Evolutionary conservation across 805 yeast species (phyloP), one percentile per base, ranked within the genome.

Genomic region (Novakomyces olei): DNA sequence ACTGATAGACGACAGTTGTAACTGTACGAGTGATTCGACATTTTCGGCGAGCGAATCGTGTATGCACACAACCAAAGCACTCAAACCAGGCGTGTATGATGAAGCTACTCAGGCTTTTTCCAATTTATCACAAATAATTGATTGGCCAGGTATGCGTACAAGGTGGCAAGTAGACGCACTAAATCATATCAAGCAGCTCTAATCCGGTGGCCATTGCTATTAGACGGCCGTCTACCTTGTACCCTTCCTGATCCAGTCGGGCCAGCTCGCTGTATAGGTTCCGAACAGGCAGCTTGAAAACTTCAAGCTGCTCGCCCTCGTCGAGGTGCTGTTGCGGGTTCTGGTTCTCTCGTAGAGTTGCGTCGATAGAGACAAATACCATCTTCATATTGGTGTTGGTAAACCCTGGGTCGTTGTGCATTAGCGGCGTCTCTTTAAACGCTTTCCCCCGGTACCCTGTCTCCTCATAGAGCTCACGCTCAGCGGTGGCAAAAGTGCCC

Each of bases 241-340:
- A 30, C 15, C 33, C 33, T 18, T 30, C 19, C 4, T 18, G 4
- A 19, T 30, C 33, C 8, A 30, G 19, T n/a, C 26, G 14, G 15
- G 12, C 12, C 10, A 30, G 17, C 25, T 30, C 33, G 15, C 24
- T 20, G 5, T 19, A 16, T 9, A 30, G 27, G 25, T 23, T 19
- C 12, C 17, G n/a, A 6, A 30, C 17, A 18, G 36, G 39, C 20
- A 54, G 44, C 1, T 69, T 60, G 48, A 85, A 77, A n/a, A 79
- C 71, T 44, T 81, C 95, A 33, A 85, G 88, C 49, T 76, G 85
- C 55, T 85, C 98, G 38, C 72, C 75, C 5, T 80, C 94, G 54
- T 88, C 95, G 39, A 88, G 58, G 39, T 75, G 62, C 2, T 91
- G 67, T 36, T 57, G 47, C 1, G 94, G 95, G 38, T 70, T 57